phyloP scores from a whole-genome alignment of 495 filamentous ascomycete species.

The Penicillium daleae region DNA sequence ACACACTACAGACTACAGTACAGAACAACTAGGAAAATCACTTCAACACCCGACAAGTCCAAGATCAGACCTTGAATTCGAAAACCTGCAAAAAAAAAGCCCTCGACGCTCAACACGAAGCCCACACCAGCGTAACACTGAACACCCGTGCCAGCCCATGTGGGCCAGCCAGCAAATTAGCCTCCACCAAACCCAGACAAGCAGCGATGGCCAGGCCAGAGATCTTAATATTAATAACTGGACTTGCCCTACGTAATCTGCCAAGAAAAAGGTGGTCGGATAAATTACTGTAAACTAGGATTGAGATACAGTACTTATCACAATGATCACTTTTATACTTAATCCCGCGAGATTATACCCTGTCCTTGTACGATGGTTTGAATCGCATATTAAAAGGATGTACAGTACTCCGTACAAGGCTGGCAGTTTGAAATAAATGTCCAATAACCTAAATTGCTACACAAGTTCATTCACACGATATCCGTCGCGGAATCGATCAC shows the following conservation, averaged over 20 bases:
- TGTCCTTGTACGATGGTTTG: too few relatives aligned
- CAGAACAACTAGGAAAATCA: not conserved
- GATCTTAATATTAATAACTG: too few relatives aligned
- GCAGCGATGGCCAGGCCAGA: too few relatives aligned
- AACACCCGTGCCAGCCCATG: not conserved
- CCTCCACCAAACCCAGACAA: not conserved
- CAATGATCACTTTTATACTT: too few relatives aligned
- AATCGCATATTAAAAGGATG: too few relatives aligned
- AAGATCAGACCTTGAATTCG: not conserved
- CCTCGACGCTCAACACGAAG: too few relatives aligned
- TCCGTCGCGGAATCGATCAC: too few relatives aligned
- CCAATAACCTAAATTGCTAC: not conserved
- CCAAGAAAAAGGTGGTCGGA: too few relatives aligned
- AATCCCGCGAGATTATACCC: too few relatives aligned
- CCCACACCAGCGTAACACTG: not conserved
- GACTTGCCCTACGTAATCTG: not conserved
- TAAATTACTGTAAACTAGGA: too few relatives aligned
- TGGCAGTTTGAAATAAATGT: not conserved
- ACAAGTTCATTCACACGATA: too few relatives aligned
- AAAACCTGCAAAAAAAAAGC: conserved; percentile 2
- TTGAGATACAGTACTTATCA: not conserved
- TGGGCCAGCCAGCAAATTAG: not conserved
- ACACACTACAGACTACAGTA: too few relatives aligned
- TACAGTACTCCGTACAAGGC: not conserved
- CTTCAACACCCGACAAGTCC: not conserved